Conservation (phyloP, 202 grass and related monocot genomes). For the Schoenoplectus triqueter region DNA sequence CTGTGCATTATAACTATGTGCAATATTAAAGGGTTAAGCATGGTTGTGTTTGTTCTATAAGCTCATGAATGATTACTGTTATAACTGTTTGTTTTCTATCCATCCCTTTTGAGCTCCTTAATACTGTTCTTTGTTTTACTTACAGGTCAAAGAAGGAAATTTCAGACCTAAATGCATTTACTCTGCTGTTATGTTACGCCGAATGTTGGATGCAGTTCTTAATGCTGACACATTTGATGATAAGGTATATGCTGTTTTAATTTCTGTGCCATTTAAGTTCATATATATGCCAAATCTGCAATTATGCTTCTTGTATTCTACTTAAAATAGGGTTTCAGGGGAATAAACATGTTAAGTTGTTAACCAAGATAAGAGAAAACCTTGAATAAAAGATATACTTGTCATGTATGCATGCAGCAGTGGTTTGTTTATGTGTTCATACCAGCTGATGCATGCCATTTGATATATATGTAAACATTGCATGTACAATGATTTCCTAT, state of each 20-base stretch:
- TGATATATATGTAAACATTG: background rate
- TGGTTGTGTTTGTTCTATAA: background rate
- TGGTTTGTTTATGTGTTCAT: background rate
- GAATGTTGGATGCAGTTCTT: slow-evolving; percentile 90
- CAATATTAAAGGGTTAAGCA: background rate
- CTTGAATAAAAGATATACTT: slow-evolving; percentile 9
- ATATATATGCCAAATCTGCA: slow-evolving; percentile 16
- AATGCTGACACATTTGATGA: slow-evolving; percentile 93
- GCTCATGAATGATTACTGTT: background rate
- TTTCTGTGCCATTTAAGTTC: slow-evolving; percentile 28
- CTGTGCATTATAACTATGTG: background rate
- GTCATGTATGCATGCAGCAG: background rate
- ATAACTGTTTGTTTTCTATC: background rate
- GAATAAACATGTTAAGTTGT: background rate
- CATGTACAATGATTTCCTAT: background rate
- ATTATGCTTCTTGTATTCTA: background rate
- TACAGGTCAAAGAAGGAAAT: slow-evolving; percentile 63
- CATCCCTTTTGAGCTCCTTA: slow-evolving; percentile 1
- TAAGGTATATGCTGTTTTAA: slow-evolving; percentile 52
- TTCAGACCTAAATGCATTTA: slow-evolving; percentile 88
- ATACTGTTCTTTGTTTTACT: slow-evolving; percentile 30
- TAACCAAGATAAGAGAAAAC: background rate
- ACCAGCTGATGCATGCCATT: background rate
- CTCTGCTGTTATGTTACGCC: slow-evolving; percentile 85
- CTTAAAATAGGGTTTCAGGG: background rate